Percentiles rank a stretch among this genome's conserved stretches.
Evolutionary conservation across 2,329 filamentous ascomycete species (phyloP).

Genomic region (Hypomyces rosellus): DNA sequence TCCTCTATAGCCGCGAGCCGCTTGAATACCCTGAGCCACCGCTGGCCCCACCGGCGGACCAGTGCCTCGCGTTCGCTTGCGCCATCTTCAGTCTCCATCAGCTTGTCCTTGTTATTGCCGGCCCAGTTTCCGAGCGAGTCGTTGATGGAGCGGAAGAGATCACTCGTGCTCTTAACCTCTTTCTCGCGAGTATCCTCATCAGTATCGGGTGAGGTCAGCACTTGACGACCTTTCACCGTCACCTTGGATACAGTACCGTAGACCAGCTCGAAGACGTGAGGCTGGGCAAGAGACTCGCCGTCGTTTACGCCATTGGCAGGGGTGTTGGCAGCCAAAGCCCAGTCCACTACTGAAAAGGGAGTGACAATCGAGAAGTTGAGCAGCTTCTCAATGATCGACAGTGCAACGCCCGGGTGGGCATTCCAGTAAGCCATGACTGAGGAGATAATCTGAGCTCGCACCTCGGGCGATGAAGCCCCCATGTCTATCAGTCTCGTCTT

Average conservation of each 20-base stretch:
- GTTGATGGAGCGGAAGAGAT: slow-evolving; percentile 75
- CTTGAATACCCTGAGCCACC: slow-evolving; percentile 82
- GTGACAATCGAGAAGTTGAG: slow-evolving; percentile 95
- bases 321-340: slow-evolving; percentile 63
- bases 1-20: slow-evolving; percentile 83
- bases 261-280: slow-evolving; percentile 84
- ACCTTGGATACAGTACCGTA: slow-evolving; percentile 86
- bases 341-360: slow-evolving; percentile 78
- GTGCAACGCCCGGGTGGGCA: slow-evolving; percentile 82
- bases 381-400: slow-evolving; percentile 92
- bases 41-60: slow-evolving; percentile 71
- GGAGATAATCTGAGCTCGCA: slow-evolving; percentile 80
- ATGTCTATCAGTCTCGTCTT: slow-evolving; percentile 82
- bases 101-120: slow-evolving; percentile 63
- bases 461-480: slow-evolving; percentile 65
- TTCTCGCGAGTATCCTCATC: slow-evolving; percentile 60
- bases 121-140: slow-evolving; percentile 71
- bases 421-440: slow-evolving; percentile 91
- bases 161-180: slow-evolving; percentile 68
- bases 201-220: slow-evolving; percentile 56
- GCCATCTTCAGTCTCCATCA: slow-evolving; percentile 63
- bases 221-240: slow-evolving; percentile 75
- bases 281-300: slow-evolving; percentile 62
- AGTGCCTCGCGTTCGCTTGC: slow-evolving; percentile 54
- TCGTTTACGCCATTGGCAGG: slow-evolving; percentile 46